phyloP scores from a whole-genome alignment of 495 filamentous ascomycete genomes.

The Parathielavia appendiculata region DNA sequence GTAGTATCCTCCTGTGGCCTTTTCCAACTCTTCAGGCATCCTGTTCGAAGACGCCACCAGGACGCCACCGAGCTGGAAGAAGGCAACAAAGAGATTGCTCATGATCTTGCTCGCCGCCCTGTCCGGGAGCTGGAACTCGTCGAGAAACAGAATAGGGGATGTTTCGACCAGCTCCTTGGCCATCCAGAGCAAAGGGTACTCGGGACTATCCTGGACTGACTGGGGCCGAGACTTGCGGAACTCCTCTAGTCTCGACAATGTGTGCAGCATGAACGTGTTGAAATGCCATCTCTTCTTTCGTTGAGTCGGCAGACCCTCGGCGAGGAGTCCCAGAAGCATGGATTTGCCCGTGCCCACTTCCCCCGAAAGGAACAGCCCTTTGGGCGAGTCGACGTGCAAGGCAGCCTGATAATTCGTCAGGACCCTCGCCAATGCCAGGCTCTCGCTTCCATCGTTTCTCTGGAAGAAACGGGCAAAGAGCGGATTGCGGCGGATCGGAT shows the following conservation, averaged over 20 bases:
- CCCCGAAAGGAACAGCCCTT: slow-evolving; percentile 62
- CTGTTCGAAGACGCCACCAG: slow-evolving; percentile 67
- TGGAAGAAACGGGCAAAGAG: slow-evolving; percentile 44
- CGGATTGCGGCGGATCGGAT: slow-evolving; percentile 48
- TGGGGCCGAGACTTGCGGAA: slow-evolving; percentile 43
- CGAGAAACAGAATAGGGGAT: slow-evolving; percentile 65
- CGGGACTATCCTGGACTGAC: slow-evolving; percentile 34
- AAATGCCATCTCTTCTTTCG: slow-evolving; percentile 69
- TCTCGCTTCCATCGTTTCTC: slow-evolving; percentile 37
- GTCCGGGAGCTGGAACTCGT: slow-evolving; percentile 72
- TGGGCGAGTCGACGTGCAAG: slow-evolving; percentile 55
- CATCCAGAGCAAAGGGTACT: slow-evolving; percentile 60
- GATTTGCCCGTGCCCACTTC: slow-evolving; percentile 69
- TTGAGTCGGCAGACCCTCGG: slow-evolving; percentile 58
- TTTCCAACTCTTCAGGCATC: slow-evolving; percentile 67
- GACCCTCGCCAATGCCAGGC: slow-evolving; percentile 54
- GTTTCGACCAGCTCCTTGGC: slow-evolving; percentile 62
- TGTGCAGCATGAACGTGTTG: slow-evolving; percentile 70
- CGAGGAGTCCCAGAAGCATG: slow-evolving; percentile 66
- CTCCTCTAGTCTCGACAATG: slow-evolving; percentile 56
- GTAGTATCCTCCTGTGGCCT: slow-evolving; percentile 58
- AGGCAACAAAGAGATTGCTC: slow-evolving; percentile 63
- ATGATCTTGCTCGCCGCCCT: slow-evolving; percentile 63
- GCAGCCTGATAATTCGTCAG: slow-evolving; percentile 60
- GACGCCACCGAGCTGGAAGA: slow-evolving; percentile 70